These are phyloP conservation scores for Venustampulla echinocandica DNA, from an alignment of 495 filamentous ascomycete species.

Conservation along the genomic window DNA sequence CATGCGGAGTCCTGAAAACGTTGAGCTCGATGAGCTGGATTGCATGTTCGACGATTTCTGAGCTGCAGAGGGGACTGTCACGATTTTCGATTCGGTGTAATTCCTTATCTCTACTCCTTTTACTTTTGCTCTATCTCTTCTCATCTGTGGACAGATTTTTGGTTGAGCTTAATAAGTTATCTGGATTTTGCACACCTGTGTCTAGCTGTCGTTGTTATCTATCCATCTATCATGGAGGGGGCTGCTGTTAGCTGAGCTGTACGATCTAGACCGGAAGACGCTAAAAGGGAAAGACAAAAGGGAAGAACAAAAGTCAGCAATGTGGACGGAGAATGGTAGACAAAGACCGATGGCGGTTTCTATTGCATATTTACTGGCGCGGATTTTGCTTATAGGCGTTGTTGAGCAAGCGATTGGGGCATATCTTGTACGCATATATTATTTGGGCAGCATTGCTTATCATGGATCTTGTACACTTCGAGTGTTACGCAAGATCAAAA, in stretches of 20 bases:
- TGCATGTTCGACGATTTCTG: constrained; percentile 68
- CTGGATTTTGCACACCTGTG: neutral
- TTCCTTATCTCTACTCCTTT: constrained; percentile 4
- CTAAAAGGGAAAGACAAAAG: constrained; percentile 1
- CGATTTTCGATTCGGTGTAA: constrained; percentile 11
- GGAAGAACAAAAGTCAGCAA: neutral
- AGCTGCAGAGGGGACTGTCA: neutral
- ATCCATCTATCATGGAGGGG: neutral
- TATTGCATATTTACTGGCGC: too few species aligned
- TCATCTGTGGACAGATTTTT: neutral
- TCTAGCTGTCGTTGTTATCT: neutral
- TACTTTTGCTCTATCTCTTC: neutral
- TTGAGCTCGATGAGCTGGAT: constrained; percentile 89
- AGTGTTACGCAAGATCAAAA: neutral
- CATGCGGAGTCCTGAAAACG: constrained; percentile 72
- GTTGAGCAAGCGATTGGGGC: neutral
- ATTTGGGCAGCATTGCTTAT: constrained; percentile 2
- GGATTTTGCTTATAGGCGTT: neutral
- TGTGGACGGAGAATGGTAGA: neutral
- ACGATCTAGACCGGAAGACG: constrained; percentile 8
- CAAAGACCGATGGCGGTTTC: neutral
- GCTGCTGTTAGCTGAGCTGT: neutral
- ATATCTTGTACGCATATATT: constrained; percentile 2
- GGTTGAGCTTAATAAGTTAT: too few species aligned
- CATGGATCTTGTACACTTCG: neutral